phyloP scores from a whole-genome alignment of 139 green algal species.

The Helicosporidium sp. region DNA sequence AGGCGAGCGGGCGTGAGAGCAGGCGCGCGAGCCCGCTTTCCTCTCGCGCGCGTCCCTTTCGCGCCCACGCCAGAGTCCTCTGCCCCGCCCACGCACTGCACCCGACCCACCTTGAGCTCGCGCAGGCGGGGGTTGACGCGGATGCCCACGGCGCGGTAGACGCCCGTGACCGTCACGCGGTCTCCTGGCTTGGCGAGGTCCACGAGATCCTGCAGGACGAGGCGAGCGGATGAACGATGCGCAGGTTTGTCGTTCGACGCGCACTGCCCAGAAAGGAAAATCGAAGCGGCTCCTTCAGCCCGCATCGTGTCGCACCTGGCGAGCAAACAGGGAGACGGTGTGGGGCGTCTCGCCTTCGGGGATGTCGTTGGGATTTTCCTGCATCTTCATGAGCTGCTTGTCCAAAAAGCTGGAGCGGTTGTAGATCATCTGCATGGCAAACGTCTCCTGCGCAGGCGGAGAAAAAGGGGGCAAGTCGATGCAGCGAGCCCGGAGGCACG shows the following conservation, averaged over 20 bases:
- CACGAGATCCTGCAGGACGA: conserved; percentile 51
- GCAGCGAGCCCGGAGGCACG: too few relatives aligned
- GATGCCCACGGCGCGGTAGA: conserved; percentile 65
- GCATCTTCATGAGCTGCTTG: conserved; percentile 71
- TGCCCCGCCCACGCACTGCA: background rate
- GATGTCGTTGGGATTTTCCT: conserved; percentile 85
- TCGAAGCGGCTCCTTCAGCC: too few relatives aligned
- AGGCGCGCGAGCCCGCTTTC: background rate
- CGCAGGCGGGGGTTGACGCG: conserved; percentile 67
- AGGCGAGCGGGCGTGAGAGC: too few relatives aligned
- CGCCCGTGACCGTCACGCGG: conserved; percentile 50
- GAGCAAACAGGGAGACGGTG: conserved; percentile 59
- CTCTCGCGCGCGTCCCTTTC: too few relatives aligned
- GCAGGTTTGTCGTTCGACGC: too few relatives aligned
- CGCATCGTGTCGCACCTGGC: too few relatives aligned
- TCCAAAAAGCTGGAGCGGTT: conserved; percentile 67
- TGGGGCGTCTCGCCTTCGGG: conserved; percentile 94
- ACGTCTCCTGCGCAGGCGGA: conserved; percentile 16
- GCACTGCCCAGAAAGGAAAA: too few relatives aligned
- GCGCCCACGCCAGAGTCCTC: background rate
- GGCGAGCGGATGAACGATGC: too few relatives aligned
- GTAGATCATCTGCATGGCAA: conserved; percentile 55
- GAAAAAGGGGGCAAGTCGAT: too few relatives aligned
- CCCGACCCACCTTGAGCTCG: conserved; percentile 14
- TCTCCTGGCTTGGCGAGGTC: conserved; percentile 67